A percentile compares a stretch with the other conserved stretches of the same genome.
Evolutionary conservation across 768 basidiomycete species (phyloP).

Genomic region (Mycena vulgaris): DNA sequence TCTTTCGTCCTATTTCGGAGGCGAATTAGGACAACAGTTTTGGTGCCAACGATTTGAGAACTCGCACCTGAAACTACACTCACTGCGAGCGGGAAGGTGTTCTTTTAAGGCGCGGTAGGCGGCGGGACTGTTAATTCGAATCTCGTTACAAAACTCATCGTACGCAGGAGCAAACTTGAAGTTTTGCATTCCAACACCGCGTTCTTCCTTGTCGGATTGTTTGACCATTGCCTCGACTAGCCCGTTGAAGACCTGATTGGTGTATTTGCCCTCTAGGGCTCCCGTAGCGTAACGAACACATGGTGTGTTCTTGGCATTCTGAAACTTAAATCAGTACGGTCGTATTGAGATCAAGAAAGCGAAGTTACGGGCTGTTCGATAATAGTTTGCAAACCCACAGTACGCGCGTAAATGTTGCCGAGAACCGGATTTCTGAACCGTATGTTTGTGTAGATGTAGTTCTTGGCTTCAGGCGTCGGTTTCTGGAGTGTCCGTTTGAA

Average conservation of each 20-base stretch:
- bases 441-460: slow-evolving; percentile 8
- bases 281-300: slow-evolving; percentile 37
- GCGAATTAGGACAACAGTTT: neutral
- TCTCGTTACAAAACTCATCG: slow-evolving; percentile 49
- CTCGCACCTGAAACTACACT: slow-evolving; percentile 39
- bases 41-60: neutral
- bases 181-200: slow-evolving; percentile 52
- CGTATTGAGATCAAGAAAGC: neutral
- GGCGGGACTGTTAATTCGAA: slow-evolving; percentile 44
- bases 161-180: slow-evolving; percentile 51
- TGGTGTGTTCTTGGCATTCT: slow-evolving; percentile 22
- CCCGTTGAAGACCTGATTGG: slow-evolving; percentile 45
- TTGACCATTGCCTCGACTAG: slow-evolving; percentile 49
- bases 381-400: slow-evolving; percentile 1
- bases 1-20: slow-evolving; percentile 19
- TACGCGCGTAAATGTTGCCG: slow-evolving; percentile 14
- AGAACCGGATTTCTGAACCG: neutral
- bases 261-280: slow-evolving; percentile 45
- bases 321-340: neutral
- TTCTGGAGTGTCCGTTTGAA: slow-evolving; percentile 4
- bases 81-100: slow-evolving; percentile 37
- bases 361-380: slow-evolving; percentile 12
- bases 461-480: neutral
- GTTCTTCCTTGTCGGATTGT: slow-evolving; percentile 42
- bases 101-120: slow-evolving; percentile 40